These are phyloP conservation scores for Dentiscutata heterogama DNA, from an alignment of 371 early-diverging fungal species.

Conservation along the genomic window DNA sequence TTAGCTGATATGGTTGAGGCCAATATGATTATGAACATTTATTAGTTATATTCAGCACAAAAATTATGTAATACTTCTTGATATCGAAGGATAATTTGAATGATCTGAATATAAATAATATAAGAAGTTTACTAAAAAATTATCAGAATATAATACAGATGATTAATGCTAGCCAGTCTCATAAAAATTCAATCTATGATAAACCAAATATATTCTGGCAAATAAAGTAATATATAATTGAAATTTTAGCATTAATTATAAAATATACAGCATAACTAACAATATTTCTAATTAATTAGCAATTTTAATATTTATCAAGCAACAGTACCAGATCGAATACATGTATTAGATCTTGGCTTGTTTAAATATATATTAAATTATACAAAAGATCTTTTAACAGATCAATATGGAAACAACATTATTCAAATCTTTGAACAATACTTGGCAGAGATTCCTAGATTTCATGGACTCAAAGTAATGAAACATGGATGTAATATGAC, in stretches of 20 bases:
- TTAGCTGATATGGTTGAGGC: not conserved
- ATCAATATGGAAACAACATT: not conserved
- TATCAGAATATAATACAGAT: not conserved
- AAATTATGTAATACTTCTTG: not conserved
- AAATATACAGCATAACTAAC: not conserved
- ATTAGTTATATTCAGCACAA: not conserved
- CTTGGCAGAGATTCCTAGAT: not conserved
- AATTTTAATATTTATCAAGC: conserved; percentile 20
- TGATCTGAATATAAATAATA: not conserved
- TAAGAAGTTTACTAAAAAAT: not conserved
- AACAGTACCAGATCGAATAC: not conserved
- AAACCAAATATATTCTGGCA: not conserved
- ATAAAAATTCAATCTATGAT: not conserved
- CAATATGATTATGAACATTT: not conserved
- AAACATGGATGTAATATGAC: not conserved
- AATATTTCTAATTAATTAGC: not conserved
- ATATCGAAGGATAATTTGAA: not conserved
- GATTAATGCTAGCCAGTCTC: not conserved
- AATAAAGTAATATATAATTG: too few relatives aligned
- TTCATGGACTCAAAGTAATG: not conserved
- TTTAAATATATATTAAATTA: not conserved
- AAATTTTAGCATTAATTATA: not conserved
- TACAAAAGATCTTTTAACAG: not conserved
- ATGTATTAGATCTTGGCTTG: not conserved
- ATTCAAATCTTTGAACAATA: not conserved